Evolutionary conservation across 2,329 filamentous ascomycete species (phyloP).

Genomic region (Tolypocladium inflatum): DNA sequence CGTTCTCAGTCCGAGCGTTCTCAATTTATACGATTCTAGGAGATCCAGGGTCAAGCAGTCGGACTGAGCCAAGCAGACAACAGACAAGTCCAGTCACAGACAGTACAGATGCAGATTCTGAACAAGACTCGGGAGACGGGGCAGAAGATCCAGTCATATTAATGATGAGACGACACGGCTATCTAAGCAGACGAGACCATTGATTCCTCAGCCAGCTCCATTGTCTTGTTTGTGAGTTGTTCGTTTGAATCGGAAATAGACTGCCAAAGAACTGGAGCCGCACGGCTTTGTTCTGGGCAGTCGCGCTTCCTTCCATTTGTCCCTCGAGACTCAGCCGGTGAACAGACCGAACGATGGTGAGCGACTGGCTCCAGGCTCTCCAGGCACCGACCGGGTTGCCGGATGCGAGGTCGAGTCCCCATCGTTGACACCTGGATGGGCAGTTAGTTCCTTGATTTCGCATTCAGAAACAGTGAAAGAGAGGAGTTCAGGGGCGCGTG

Average conservation of each 20-base stretch:
- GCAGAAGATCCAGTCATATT: not conserved
- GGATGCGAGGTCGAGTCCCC: not conserved
- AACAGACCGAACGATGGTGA: not conserved
- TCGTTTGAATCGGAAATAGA: not conserved
- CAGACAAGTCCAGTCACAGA: not conserved
- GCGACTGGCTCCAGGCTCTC: not conserved
- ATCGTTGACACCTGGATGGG: not conserved
- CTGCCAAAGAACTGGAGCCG: not conserved
- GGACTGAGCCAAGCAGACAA: not conserved
- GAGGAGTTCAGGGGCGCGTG: not conserved
- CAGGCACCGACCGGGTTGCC: not conserved
- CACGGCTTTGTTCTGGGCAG: not conserved
- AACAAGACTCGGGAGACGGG: not conserved
- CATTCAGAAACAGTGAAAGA: not conserved
- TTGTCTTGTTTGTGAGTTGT: not conserved
- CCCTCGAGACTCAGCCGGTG: not conserved
- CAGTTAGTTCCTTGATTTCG: not conserved
- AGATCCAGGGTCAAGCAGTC: not conserved
- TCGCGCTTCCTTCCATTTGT: not conserved
- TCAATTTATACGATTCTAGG: not conserved
- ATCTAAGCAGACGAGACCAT: not conserved
- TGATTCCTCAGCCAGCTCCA: not conserved
- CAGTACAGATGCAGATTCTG: not conserved
- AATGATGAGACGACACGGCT: not conserved
- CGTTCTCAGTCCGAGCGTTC: not conserved